These are phyloP conservation scores for Trichoderma atroviride DNA, from an alignment of 2,329 filamentous ascomycete species.

Conservation along the genomic window DNA sequence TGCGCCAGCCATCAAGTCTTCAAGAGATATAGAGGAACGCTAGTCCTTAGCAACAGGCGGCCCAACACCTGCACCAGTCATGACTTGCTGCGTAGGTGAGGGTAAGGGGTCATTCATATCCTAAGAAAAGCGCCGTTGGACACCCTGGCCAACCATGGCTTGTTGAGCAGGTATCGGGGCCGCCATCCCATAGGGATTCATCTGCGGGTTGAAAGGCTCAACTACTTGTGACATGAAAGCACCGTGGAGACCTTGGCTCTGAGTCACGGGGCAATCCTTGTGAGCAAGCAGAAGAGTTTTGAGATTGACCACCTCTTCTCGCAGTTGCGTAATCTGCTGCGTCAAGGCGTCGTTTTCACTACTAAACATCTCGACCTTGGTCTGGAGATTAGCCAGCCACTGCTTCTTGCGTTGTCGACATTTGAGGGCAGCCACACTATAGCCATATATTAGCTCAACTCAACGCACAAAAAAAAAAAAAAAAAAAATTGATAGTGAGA, in stretches of 20 bases:
- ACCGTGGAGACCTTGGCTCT: conserved; percentile 70
- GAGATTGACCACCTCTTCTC: conserved; percentile 92
- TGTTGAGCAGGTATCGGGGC: conserved; percentile 55
- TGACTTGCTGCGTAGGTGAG: background rate
- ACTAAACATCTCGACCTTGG: conserved; percentile 91
- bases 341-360: conserved; percentile 88
- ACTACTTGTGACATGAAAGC: conserved; percentile 60
- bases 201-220: conserved; percentile 57
- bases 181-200: conserved; percentile 63
- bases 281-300: conserved; percentile 92
- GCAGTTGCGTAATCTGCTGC: conserved; percentile 77
- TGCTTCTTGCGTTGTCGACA: conserved; percentile 99
- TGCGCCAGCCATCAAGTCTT: too few species aligned
- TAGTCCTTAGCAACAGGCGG: too few species aligned
- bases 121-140: conserved; percentile 62
- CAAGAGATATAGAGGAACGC: too few species aligned
- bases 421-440: conserved; percentile 90
- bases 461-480: too few species aligned
- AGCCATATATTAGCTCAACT: background rate
- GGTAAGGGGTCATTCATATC: conserved; percentile 18
- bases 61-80: background rate
- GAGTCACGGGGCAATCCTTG: conserved; percentile 92
- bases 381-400: conserved; percentile 92
- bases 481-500: background rate
- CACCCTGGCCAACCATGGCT: conserved; percentile 58